Evolutionary conservation across 2,329 filamentous ascomycete species (phyloP), one percentile per base, ranked within the genome.

Genomic region (Colletotrichum salicis): DNA sequence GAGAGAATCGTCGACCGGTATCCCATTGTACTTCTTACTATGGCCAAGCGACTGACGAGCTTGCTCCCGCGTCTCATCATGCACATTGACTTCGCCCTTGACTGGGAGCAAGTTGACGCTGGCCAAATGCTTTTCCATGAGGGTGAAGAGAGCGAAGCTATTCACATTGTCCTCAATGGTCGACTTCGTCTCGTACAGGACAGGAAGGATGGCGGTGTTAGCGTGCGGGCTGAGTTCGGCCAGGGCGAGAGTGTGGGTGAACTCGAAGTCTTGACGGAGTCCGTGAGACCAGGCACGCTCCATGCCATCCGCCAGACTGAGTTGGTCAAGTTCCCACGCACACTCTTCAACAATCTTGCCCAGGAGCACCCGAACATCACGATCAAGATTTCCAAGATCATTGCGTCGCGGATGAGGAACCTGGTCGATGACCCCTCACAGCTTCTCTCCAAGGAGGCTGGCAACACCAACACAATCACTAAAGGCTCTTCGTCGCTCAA

Each of bases 381-480:
- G 0, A 98, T 99, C 81, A 98, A 98, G 82, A 97, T 99, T 33
- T 98, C 96, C 1, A 99, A 98, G 81, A 96, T 99, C 76, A 98
- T 99, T 77, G 96, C 96, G 0, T 95, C 95, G 45, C 91, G 96
- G 3, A 98, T 99, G 96, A 89, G 96, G 72, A 90, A 94, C 54
- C 84, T 98, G 51, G 90, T 98, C 24, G 94, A 98, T 76, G 92
- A 95, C 76, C 93, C 94, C 1, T 84, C 94, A 19, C 88, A 90
- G 45, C 88, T 92, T 51, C 86, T 91, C 64, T 86, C 88, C 10
- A 90, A 90, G 71, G 93, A 96, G 64, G 84, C 84, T 57, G 85
- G 87, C 5, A 84, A 86, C 10, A 87, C 88, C 13, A 88, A 88
- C 4, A 87, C 89, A 1, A 87, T 86, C 41, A 92, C 90, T 71